Evolutionary conservation across 192 early-diverging fungal species (phyloP), one percentile per base, ranked within the genome.

Genomic region (Chytriomyces confervae): DNA sequence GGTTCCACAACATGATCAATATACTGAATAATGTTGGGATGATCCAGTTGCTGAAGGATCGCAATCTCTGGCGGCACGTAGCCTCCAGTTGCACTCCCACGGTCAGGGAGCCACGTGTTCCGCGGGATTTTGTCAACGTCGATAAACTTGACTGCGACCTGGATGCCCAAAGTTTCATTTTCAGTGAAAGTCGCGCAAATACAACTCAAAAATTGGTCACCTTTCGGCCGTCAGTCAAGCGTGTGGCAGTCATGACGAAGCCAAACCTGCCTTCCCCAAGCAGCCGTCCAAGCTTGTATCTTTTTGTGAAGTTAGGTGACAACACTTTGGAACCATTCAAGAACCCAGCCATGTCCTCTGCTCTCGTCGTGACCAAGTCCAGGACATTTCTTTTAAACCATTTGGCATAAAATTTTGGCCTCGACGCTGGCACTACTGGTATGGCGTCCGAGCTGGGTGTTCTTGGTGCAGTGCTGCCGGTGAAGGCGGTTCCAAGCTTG

Each of bases 91-190:
- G 68, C 18, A 43, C 68, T 51, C 7, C 3, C 27, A 6, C 67
- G 66, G 46, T 69, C 67, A 24, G 65, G 50, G 2, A 78, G 68
- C 86, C 84, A 87, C 10, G 76, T 64, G 10, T 83, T 78, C 1
- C 51, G 13, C 13, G 77, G 75, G 64, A 87, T 85, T 53, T 87
- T 87, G 46, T 75, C 20, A 29, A 51, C 11, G 3, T 75, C 46
- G 50, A 87, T 87, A 72, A 87, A 87, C 62, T 87, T 87, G 60
- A 88, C 80, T 5, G 86, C 86, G 16, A 87, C 84, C 84, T 85
- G 66, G 44, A 65, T 29, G 83, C 0, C 23, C 29, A 36, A 16
- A 66, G 49, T 60, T 48, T 10, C 62, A 36, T 36, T 36, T 36
- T 36, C 1, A 36, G 29, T 36, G n/a, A 4, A 69, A 50, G 50